A percentile compares a stretch with the other conserved stretches of the same genome.
Conservation (phyloP, 2,329 filamentous ascomycete species). For the Hawksworthiomyces lignivorus region DNA sequence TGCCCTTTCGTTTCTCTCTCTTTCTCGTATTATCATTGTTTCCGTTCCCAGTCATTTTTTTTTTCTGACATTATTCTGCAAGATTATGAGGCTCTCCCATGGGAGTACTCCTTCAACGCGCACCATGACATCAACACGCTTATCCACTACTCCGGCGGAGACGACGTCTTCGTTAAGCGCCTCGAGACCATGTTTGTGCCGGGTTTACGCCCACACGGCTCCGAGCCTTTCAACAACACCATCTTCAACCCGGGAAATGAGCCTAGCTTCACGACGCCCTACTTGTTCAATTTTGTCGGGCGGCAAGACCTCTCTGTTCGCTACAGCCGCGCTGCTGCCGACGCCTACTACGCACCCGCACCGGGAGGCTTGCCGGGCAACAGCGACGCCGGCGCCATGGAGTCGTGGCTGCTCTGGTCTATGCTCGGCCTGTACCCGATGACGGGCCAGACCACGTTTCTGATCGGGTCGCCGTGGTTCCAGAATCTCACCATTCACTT, state of each 20-base stretch:
- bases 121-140: conserved; percentile 55
- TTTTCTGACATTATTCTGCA: neutral
- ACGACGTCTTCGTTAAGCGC: conserved; percentile 43
- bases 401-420: conserved; percentile 61
- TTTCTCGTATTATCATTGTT: no score
- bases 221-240: conserved; percentile 41
- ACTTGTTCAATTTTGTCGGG: conserved; percentile 60
- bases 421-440: conserved; percentile 63
- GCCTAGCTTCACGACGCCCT: conserved; percentile 59
- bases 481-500: conserved; percentile 50
- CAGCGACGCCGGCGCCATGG: conserved; percentile 65
- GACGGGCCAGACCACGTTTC: conserved; percentile 60
- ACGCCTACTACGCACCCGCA: conserved; percentile 49
- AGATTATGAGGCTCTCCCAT: conserved; percentile 52
- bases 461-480: conserved; percentile 59
- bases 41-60: no score
- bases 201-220: conserved; percentile 33
- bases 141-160: conserved; percentile 41
- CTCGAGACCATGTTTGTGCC: conserved; percentile 55
- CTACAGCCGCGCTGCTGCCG: conserved; percentile 50
- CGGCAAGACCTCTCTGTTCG: conserved; percentile 54
- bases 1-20: neutral
- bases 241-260: conserved; percentile 44
- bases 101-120: conserved; percentile 62
- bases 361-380: conserved; percentile 58